A percentile compares a stretch with the other conserved stretches of the same genome.
Conservation (phyloP, 768 basidiomycete species). For the Kwoniella mangroviensis region DNA sequence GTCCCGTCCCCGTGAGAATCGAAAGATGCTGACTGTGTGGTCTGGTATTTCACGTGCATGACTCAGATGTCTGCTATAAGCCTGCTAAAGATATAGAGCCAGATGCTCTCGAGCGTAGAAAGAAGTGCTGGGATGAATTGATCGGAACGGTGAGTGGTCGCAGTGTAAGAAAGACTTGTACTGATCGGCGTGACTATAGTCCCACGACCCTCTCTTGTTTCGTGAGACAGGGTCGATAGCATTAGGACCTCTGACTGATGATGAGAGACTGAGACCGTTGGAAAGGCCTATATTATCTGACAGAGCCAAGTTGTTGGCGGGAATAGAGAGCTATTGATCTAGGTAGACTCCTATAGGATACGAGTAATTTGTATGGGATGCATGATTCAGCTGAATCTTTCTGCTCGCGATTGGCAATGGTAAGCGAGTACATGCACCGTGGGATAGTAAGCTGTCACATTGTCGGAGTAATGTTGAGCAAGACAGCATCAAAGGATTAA, state of each 20-base stretch:
- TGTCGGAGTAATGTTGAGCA: too few relatives aligned
- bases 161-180: neutral
- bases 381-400: too few relatives aligned
- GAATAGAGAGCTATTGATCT: conserved; percentile 6
- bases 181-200: conserved; percentile 12
- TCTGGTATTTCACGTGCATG: too few relatives aligned
- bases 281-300: conserved; percentile 17
- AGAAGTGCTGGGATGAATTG: conserved; percentile 32
- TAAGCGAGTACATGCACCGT: too few relatives aligned
- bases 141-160: conserved; percentile 35
- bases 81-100: conserved; percentile 43
- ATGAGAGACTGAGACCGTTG: conserved; percentile 20
- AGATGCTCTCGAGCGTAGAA: conserved; percentile 29
- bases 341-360: neutral
- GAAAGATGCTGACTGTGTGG: too few relatives aligned
- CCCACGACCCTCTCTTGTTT: conserved; percentile 46
- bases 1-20: too few relatives aligned
- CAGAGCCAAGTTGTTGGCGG: conserved; percentile 27
- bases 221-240: conserved; percentile 26
- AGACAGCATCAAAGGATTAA: too few relatives aligned
- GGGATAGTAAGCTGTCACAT: too few relatives aligned
- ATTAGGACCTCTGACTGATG: conserved; percentile 20
- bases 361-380: too few relatives aligned
- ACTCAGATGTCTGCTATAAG: conserved; percentile 55
- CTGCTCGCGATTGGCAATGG: neutral